Evolutionary conservation across 2,329 filamentous ascomycete species (phyloP).

Genomic region (Grosmannia clavigera): DNA sequence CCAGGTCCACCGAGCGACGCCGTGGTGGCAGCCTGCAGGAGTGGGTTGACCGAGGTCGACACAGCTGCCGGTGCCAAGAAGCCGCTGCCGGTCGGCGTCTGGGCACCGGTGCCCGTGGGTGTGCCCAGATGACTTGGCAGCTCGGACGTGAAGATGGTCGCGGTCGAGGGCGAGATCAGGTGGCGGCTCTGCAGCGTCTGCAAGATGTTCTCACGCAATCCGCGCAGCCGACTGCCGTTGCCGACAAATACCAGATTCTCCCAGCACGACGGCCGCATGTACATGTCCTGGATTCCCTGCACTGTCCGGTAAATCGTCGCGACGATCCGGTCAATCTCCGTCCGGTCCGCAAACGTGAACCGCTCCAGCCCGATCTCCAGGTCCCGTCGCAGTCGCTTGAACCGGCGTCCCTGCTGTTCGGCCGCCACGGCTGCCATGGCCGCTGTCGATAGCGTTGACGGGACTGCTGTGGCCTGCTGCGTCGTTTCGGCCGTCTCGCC

Average conservation of each 20-base stretch:
- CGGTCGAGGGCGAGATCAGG: slow-evolving; percentile 80
- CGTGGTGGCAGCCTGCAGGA: slow-evolving; percentile 51
- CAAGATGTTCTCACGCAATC: slow-evolving; percentile 82
- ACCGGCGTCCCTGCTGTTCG: slow-evolving; percentile 11
- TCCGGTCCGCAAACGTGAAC: slow-evolving; percentile 55
- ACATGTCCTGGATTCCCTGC: slow-evolving; percentile 69
- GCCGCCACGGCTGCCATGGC: slow-evolving; percentile 6
- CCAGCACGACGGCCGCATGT: slow-evolving; percentile 79
- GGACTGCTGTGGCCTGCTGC: neutral
- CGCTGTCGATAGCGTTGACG: slow-evolving; percentile 6
- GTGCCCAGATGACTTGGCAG: slow-evolving; percentile 89
- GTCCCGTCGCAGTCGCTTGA: slow-evolving; percentile 40
- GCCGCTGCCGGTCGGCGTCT: slow-evolving; percentile 64
- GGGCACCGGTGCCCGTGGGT: slow-evolving; percentile 77
- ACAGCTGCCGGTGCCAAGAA: slow-evolving; percentile 31
- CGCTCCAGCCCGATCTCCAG: slow-evolving; percentile 69
- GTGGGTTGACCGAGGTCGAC: slow-evolving; percentile 60
- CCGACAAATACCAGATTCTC: slow-evolving; percentile 85
- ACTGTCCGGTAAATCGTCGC: slow-evolving; percentile 74
- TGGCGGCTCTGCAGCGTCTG: slow-evolving; percentile 70
- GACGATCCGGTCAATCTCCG: slow-evolving; percentile 71
- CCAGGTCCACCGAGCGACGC: slow-evolving; percentile 26
- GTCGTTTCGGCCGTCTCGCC: neutral
- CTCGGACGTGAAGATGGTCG: slow-evolving; percentile 95
- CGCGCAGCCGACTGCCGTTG: slow-evolving; percentile 61